Conservation (phyloP, 1,284 basidiomycete species). For the Apiotrichum veenhuisii region DNA sequence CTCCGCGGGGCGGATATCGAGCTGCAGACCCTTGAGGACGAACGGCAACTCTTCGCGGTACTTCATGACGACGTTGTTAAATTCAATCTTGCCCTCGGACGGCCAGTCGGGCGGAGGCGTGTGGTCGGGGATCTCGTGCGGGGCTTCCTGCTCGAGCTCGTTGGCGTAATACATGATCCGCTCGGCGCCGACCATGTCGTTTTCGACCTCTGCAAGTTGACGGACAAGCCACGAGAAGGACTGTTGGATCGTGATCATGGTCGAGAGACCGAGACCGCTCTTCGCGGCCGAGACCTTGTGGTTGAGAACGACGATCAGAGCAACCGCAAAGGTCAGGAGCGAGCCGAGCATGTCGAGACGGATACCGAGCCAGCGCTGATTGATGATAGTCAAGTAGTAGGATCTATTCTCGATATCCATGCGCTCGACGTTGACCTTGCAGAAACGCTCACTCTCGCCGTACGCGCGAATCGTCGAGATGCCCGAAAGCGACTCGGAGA, state of each 20-base stretch:
- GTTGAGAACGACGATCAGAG: conserved; percentile 71
- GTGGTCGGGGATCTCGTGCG: conserved; percentile 60
- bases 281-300: conserved; percentile 71
- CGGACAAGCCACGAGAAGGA: conserved; percentile 78
- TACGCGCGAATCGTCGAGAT: conserved; percentile 85
- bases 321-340: conserved; percentile 70
- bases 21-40: conserved; percentile 60
- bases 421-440: conserved; percentile 66
- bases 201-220: conserved; percentile 79
- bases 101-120: conserved; percentile 68
- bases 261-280: conserved; percentile 56
- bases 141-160: conserved; percentile 71
- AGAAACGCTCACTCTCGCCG: conserved; percentile 65
- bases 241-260: conserved; percentile 52
- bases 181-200: conserved; percentile 88
- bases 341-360: conserved; percentile 80
- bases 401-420: conserved; percentile 80
- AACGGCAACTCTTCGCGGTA: conserved; percentile 55
- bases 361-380: conserved; percentile 79
- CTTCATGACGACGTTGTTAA: conserved; percentile 50
- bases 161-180: conserved; percentile 66
- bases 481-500: conserved; percentile 82
- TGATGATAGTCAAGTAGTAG: conserved; percentile 68
- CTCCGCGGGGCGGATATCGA: conserved; percentile 51
- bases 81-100: conserved; percentile 44